Evolutionary conservation across 2,329 filamentous ascomycete species (phyloP).

Genomic region (Ceratocystis harringtonii): DNA sequence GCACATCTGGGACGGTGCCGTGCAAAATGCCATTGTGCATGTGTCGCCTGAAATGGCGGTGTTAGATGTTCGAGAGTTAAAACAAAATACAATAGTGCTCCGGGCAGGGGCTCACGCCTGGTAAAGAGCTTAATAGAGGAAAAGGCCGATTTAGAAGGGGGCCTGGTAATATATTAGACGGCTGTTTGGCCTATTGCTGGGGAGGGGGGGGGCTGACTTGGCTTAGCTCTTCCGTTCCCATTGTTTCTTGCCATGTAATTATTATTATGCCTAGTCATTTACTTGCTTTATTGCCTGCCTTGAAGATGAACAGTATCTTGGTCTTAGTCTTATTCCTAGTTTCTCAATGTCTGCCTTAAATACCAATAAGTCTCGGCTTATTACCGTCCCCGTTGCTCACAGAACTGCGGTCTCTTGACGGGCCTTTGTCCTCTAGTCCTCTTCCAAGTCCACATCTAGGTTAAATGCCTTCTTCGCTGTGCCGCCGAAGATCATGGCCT

Average conservation of each 20-base stretch:
- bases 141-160: not conserved
- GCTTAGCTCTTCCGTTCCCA: not conserved
- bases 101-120: conserved; percentile 2
- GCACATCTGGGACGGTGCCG: conserved; percentile 15
- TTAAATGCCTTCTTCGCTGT: conserved; percentile 58
- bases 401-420: not conserved
- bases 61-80: conserved; percentile 6
- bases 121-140: not conserved
- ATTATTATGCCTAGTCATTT: conserved; percentile 2
- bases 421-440: not conserved
- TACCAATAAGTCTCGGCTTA: not conserved
- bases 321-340: not conserved
- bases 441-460: conserved; percentile 14
- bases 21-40: conserved; percentile 4
- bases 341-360: not conserved
- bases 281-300: not conserved
- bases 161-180: not conserved
- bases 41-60: conserved; percentile 10
- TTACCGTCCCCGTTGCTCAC: not conserved
- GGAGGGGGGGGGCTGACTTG: too few species aligned
- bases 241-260: not conserved
- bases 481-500: conserved; percentile 53
- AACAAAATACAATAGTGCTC: conserved; percentile 12
- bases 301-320: not conserved
- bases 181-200: not conserved